Percentiles rank a stretch among this genome's conserved stretches.
Conservation (phyloP, 202 grass and related monocot genomes). For the Cymbopogon flexuosus region DNA sequence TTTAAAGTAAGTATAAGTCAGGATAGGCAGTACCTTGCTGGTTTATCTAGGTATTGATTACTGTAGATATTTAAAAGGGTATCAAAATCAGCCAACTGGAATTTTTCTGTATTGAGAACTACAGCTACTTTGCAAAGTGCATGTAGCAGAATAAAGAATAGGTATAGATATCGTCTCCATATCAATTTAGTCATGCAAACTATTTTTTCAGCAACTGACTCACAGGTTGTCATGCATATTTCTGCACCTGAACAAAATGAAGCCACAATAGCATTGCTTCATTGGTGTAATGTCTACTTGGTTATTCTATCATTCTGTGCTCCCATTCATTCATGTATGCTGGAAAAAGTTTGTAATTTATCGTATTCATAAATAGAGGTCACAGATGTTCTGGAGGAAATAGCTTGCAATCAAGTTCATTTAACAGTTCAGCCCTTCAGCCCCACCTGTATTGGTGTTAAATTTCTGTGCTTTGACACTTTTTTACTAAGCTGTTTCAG, state of each 20-base stretch:
- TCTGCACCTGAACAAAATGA: not conserved
- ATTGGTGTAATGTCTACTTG: conserved; percentile 2
- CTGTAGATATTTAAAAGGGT: not conserved
- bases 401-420: conserved; percentile 11
- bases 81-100: not conserved
- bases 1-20: not conserved
- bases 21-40: not conserved
- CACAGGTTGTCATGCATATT: conserved; percentile 21
- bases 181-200: conserved; percentile 25
- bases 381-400: conserved; percentile 29
- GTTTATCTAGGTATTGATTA: not conserved
- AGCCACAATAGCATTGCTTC: conserved; percentile 6
- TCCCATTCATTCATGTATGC: conserved; percentile 16
- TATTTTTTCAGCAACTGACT: not conserved
- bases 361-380: not conserved
- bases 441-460: not conserved
- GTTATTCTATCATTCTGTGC: conserved; percentile 24
- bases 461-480: conserved; percentile 10
- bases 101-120: not conserved
- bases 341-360: conserved; percentile 23
- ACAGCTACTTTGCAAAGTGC: not conserved
- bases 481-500: conserved; percentile 23
- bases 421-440: not conserved
- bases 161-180: not conserved
- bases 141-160: not conserved